Conservation (phyloP, 2,329 filamentous ascomycete species). For the Fonsecaea pedrosoi region DNA sequence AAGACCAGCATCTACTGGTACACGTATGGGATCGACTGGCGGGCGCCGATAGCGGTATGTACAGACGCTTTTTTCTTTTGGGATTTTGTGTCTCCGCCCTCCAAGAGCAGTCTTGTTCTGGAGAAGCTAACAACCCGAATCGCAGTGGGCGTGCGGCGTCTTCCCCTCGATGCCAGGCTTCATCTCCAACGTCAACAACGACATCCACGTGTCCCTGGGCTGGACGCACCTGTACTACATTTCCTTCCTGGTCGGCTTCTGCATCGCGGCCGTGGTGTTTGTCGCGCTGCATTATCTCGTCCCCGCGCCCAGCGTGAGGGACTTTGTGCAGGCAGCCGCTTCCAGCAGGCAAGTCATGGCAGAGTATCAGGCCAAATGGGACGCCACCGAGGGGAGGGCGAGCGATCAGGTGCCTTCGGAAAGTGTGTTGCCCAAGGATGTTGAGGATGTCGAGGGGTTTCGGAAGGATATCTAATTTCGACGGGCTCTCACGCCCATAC, state of each 20-base stretch:
- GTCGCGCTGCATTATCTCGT: slow-evolving; percentile 30
- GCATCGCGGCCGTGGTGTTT: slow-evolving; percentile 47
- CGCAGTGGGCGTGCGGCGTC: slow-evolving; percentile 48
- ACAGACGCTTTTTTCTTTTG: not conserved
- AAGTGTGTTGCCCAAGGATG: slow-evolving; percentile 17
- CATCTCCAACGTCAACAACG: slow-evolving; percentile 39
- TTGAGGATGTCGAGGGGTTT: slow-evolving; percentile 12
- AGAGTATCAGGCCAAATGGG: slow-evolving; percentile 26
- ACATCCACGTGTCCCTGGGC: slow-evolving; percentile 41
- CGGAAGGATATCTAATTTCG: slow-evolving; percentile 24
- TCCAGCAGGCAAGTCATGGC: slow-evolving; percentile 20
- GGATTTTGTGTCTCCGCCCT: not conserved
- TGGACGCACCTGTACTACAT: slow-evolving; percentile 52
- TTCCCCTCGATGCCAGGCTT: slow-evolving; percentile 44
- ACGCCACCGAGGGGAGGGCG: slow-evolving; percentile 9
- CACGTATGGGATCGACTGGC: slow-evolving; percentile 53
- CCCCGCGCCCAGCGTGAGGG: slow-evolving; percentile 27
- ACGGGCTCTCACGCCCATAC: not conserved
- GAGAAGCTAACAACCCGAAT: not conserved
- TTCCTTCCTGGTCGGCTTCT: slow-evolving; percentile 51
- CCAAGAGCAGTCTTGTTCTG: not conserved
- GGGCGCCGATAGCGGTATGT: slow-evolving; percentile 44
- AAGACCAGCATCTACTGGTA: slow-evolving; percentile 53
- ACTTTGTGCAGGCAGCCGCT: slow-evolving; percentile 23
- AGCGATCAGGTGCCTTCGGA: not conserved